Conservation (phyloP, 768 basidiomycete genomes). For the Suillus spraguei region DNA sequence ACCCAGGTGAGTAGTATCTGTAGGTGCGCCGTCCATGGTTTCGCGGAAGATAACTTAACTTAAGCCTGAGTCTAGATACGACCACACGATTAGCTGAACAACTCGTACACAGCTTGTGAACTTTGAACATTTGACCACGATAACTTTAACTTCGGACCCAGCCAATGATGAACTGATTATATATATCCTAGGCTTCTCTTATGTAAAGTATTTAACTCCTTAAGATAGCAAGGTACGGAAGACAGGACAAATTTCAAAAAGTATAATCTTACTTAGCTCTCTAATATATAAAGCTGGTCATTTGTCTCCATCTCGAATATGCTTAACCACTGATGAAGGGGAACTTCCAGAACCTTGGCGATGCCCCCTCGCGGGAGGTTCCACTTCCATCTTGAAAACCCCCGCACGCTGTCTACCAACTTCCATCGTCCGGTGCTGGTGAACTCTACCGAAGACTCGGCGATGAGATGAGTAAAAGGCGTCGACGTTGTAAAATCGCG, state of each 20-base stretch:
- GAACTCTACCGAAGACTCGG: conserved; percentile 41
- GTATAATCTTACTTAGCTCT: conserved; percentile 24
- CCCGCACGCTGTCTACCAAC: conserved; percentile 43
- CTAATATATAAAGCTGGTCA: conserved; percentile 53
- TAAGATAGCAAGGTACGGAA: background rate
- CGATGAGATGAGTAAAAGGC: conserved; percentile 64
- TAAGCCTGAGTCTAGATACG: background rate
- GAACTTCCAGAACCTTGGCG: conserved; percentile 25
- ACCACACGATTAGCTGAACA: conserved; percentile 1
- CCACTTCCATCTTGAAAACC: conserved; percentile 45
- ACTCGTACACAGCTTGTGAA: background rate
- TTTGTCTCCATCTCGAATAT: conserved; percentile 40
- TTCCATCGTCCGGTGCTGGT: conserved; percentile 40
- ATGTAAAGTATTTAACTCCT: too few species aligned
- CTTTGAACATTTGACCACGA: background rate
- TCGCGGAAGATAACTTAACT: background rate
- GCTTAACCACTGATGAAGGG: conserved; percentile 24
- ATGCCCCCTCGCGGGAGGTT: conserved; percentile 24
- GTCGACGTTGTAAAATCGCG: conserved; percentile 39
- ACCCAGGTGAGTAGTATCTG: conserved; percentile 39
- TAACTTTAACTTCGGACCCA: too few species aligned
- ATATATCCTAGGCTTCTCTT: background rate
- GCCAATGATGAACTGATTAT: background rate
- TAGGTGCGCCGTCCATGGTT: conserved; percentile 34
- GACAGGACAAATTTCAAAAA: background rate